Base-by-base conservation (phyloP, 805 yeast species). In the Debaryomyces hansenii region DNA sequence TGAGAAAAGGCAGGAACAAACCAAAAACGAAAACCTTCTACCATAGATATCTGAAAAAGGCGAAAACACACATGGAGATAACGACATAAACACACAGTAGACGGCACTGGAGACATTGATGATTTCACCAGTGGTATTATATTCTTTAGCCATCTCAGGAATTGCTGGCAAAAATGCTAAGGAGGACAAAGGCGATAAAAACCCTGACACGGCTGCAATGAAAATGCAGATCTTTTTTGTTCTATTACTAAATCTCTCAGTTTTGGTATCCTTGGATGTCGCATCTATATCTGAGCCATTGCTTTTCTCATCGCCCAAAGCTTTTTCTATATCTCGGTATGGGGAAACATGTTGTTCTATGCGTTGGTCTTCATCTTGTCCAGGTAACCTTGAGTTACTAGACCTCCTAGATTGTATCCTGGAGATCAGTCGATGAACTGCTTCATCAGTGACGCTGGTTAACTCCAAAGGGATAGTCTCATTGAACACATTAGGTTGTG, bases 1-100 rank as follows among this genome's bases (percentile, higher is more conserved):
- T 16, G 46, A 53, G 47, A 57, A 69, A 4, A 69, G 56, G 0
- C 63, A 41, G 1, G 74, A 50, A 48, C 82, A 76, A 4, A 67
- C 45, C n/a, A 80, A 42, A 54, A 80, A 73, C 14, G 74, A 58
- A 14, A 65, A 59, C 47, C 75, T 64, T 41, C 81, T 62, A 1
- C 86, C 86, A 53, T 80, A 81, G 1, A 77, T 66, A 40, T 78
- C 76, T n/a, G 77, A 72, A 40, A 77, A 58, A 5, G 85, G 84
- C 0, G 76, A 69, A 45, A 74, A 61, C 3, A 79, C 21, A 49
- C 80, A 70, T 2, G 84, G 83, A 1, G 83, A 74, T 1, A 75
- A 38, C 4, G 81, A 77, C 83, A 80, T 80, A 52, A 74, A 68
- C 2, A 78, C 50, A 57, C 74, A 74, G 56, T 74, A 79, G 11